Conservation (phyloP, 352 stramenopile species). For the Pythium volutum region DNA sequence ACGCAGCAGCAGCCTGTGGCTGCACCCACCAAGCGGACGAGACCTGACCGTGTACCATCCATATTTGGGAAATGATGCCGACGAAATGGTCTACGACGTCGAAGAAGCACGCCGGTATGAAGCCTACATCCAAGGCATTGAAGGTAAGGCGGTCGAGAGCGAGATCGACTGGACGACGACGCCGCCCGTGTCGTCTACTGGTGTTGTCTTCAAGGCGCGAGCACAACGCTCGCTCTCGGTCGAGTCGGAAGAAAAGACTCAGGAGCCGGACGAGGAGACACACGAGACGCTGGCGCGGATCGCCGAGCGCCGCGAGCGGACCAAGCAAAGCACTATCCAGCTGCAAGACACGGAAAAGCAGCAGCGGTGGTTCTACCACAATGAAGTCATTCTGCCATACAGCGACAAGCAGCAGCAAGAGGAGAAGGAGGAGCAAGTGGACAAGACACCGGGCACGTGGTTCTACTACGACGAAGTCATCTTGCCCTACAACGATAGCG, state of each 20-base stretch:
- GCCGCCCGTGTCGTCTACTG: background rate
- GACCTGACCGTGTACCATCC: slow-evolving; percentile 28
- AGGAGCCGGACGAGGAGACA: background rate
- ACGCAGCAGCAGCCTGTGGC: slow-evolving; percentile 27
- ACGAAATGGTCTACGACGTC: slow-evolving; percentile 5
- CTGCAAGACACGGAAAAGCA: too few relatives aligned
- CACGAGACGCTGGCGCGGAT: slow-evolving; percentile 16
- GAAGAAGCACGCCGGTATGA: slow-evolving; percentile 23
- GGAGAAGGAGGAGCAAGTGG: too few relatives aligned
- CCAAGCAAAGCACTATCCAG: slow-evolving; percentile 4
- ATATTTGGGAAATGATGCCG: slow-evolving; percentile 18
- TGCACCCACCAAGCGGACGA: slow-evolving; percentile 6
- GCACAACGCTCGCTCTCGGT: background rate
- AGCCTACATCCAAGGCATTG: slow-evolving; percentile 39
- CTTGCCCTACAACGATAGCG: slow-evolving; percentile 20
- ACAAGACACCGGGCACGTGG: slow-evolving; percentile 23
- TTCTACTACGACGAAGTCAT: slow-evolving; percentile 28
- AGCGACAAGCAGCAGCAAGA: background rate
- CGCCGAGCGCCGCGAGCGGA: slow-evolving; percentile 11
- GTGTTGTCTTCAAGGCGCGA: background rate
- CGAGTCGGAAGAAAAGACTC: slow-evolving; percentile 11
- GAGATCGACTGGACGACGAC: slow-evolving; percentile 14
- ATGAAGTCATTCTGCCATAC: background rate
- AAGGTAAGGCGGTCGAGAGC: slow-evolving; percentile 10
- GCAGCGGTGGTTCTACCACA: too few relatives aligned